A percentile compares a stretch with the other conserved stretches of the same genome.
Evolutionary conservation across 164 flowering plant genomes (phyloP).

Genomic region (Echeveria elegans): DNA sequence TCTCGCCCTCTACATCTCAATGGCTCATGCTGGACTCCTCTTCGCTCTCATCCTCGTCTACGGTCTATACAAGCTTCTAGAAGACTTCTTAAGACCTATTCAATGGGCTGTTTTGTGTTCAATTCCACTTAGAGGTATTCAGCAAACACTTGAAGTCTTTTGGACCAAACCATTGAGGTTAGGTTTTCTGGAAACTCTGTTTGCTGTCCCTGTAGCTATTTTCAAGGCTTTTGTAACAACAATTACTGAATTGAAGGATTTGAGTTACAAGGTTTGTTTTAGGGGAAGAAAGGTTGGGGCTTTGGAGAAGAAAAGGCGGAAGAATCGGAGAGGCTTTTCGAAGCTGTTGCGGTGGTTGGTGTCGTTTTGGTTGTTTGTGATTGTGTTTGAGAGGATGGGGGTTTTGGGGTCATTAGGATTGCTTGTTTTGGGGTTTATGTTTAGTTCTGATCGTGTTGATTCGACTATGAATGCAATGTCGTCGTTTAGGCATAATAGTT

Average conservation of each 20-base stretch:
- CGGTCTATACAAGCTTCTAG: conserved; percentile 51
- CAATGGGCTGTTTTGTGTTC: conserved; percentile 91
- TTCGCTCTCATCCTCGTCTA: conserved; percentile 49
- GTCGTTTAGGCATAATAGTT: conserved; percentile 43
- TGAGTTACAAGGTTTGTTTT: conserved; percentile 27
- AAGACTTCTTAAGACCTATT: conserved; percentile 68
- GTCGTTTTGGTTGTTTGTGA: conserved; percentile 64
- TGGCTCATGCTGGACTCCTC: conserved; percentile 88
- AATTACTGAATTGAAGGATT: conserved; percentile 45
- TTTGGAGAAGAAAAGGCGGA: conserved; percentile 12
- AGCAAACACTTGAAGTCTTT: conserved; percentile 62
- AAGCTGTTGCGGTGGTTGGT: conserved; percentile 63
- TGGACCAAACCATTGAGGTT: conserved; percentile 74
- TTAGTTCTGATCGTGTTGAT: conserved; percentile 37
- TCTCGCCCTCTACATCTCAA: conserved; percentile 84
- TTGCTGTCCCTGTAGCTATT: conserved; percentile 71
- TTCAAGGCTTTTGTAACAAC: conserved; percentile 51
- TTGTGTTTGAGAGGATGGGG: conserved; percentile 61
- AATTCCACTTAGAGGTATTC: conserved; percentile 80
- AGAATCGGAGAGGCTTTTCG: conserved; percentile 46
- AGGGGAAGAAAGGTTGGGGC: conserved; percentile 20
- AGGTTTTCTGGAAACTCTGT: conserved; percentile 72
- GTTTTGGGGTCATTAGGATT: conserved; percentile 38
- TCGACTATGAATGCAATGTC: conserved; percentile 59
- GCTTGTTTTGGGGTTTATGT: conserved; percentile 48